Base-by-base conservation (phyloP, 1,139 yeast genomes). In the Saccharomyces hybrid region DNA sequence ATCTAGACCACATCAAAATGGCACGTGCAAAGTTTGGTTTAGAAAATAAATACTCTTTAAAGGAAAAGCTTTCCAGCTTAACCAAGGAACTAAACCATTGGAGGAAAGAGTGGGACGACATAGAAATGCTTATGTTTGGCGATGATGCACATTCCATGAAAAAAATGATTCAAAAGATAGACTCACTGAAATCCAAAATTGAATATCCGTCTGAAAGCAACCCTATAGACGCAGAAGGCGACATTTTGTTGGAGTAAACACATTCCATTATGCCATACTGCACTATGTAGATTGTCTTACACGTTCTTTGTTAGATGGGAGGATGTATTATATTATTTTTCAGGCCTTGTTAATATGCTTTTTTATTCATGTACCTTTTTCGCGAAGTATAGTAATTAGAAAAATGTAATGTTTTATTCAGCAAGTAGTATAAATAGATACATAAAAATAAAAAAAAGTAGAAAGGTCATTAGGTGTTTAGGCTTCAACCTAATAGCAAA, bases 81-180 rank as follows among this genome's bases (percentile, higher is more conserved):
- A 63, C 60, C 13, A 61, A 59, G 48, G 69, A 66, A 46, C 67
- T 66, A 1, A 62, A 61, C 11, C 56, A 59, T 14, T 68, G 72
- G 72, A 63, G 67, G 47, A 62, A 60, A 46, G 67, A 67, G 47
- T 65, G 67, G 63, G 66, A 65, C 26, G 59, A 61, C 31, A 59
- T 68, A 28, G 72, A 68, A 49, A 60, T 54, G 51, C 51, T 64
- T 48, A 58, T 68, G 64, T 68, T 68, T 53, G 71, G 70, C 5
- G 69, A 66, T 49, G 61, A 58, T 31, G 57, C 69, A 11, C 59
- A 57, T 28, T 67, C 70, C 11, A 61, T 68, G 54, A 62, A 59
- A 50, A 64, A 56, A 26, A 62, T 67, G 63, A 54, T 68, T 23
- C 64, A 60, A 38, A 61, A 59, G 30, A 56, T 62, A 7, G 61